Evolutionary conservation across 306 rosid species (phyloP).

Genomic region (Luffa acutangula): DNA sequence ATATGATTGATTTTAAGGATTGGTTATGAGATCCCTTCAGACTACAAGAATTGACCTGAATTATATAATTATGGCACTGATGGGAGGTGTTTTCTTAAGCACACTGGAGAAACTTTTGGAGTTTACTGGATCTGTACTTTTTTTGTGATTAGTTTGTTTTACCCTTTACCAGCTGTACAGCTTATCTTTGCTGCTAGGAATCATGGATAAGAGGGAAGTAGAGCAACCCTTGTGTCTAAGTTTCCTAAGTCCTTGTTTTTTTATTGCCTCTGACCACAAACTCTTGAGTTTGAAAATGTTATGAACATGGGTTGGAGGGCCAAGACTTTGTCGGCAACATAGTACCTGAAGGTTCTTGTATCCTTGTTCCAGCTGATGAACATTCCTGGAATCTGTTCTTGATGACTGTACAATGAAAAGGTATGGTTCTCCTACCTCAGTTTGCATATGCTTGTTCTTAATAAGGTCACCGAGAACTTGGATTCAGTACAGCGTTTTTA

Average conservation of each 20-base stretch:
- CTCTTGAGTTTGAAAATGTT: not conserved
- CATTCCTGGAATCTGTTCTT: not conserved
- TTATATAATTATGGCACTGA: not conserved
- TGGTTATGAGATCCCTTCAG: not conserved
- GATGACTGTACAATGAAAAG: not conserved
- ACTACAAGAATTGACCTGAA: conserved; percentile 1
- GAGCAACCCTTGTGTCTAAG: conserved; percentile 1
- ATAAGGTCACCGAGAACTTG: not conserved
- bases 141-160: conserved; percentile 1
- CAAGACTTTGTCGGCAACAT: not conserved
- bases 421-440: conserved; percentile 1
- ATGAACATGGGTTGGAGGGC: not conserved
- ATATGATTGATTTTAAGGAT: not conserved
- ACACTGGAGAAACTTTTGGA: not conserved
- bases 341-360: conserved; percentile 1
- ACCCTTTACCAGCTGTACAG: conserved; percentile 4
- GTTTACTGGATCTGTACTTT: conserved; percentile 1
- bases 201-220: not conserved
- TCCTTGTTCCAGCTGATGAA: conserved; percentile 9
- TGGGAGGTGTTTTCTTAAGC: not conserved
- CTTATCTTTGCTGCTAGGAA: not conserved
- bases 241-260: not conserved
- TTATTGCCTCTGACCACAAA: not conserved
- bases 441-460: not conserved
- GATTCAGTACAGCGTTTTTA: not conserved